A percentile compares a stretch with the other conserved stretches of the same genome.
Conservation (phyloP, 208 protist species). For the Acanthamoeba healyi region DNA sequence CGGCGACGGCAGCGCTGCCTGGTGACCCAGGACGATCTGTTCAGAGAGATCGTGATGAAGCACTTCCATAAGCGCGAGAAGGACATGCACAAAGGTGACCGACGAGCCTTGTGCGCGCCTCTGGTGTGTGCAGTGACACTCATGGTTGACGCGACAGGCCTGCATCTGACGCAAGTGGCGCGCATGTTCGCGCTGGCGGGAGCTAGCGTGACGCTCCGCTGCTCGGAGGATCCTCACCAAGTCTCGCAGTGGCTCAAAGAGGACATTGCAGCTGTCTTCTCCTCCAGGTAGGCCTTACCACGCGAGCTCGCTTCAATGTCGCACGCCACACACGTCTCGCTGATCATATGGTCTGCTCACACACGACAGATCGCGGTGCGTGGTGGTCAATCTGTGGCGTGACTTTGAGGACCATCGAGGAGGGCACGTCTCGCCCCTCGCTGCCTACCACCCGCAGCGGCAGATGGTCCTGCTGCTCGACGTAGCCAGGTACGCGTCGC, state of each 20-base stretch:
- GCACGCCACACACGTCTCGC: no score
- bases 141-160: background rate
- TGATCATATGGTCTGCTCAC: no score
- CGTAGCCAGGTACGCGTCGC: background rate
- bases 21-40: background rate
- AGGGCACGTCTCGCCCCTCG: background rate
- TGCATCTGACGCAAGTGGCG: background rate
- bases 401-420: background rate
- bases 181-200: background rate
- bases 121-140: no score
- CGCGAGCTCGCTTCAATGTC: no score
- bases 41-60: background rate
- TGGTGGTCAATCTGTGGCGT: constrained; percentile 17
- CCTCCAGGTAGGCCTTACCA: background rate
- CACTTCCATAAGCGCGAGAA: background rate
- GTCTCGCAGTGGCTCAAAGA: background rate
- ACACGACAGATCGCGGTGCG: background rate
- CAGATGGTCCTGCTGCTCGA: constrained; percentile 1
- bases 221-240: background rate
- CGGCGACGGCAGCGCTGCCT: no score
- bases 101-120: no score
- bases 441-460: background rate
- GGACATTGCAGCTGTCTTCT: background rate
- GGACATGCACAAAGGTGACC: constrained; percentile 20
- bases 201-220: background rate